Evolutionary conservation across 768 basidiomycete genomes (phyloP), one percentile per base, ranked within the genome.

Genomic region (Podaxis sp.): DNA sequence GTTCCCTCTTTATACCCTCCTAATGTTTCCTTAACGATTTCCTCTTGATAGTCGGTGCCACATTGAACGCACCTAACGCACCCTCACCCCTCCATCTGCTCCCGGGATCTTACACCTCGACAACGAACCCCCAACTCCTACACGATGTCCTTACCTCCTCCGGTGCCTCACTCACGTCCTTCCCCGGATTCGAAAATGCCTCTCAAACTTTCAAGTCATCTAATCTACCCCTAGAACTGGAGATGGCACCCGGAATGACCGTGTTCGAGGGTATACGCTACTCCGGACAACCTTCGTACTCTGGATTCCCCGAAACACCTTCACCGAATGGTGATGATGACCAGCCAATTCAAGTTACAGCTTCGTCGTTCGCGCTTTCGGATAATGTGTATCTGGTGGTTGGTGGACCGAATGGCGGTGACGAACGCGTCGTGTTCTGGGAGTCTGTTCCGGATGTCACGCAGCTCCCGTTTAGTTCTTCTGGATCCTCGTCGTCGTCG

Each of bases 361-460:
- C 83, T 5, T 80, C 78, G 19, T 90, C 93, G 1, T 67, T 95
- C n/a, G 80, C 84, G 2, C 74, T 94, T n/a, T 82, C 91, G 1
- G 79, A 82, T 19, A 86, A 87, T 61, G 77, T 88, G 0, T 94
- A 88, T 88, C 84, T 82, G 9, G 85, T 87, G 1, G 76, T 95
- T 17, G 79, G 77, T 4, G 72, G 84, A 33, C 49, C 68, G 6
- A 67, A 66, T 1, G 80, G 83, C n/a, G 77, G 79, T 30, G 83
- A 80, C 62, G 76, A 78, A 40, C 87, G 88, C 26, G 71, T 92
- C 15, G 80, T 94, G 22, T 69, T 95, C 36, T 95, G 92, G 91
- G 86, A 92, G 64, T 85, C 89, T 9, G 76, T 95, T 51, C 87
- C 93, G 11, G 92, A 95, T 68, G 69, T 89, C 22, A 75, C 84